Conservation (phyloP, 176 grass and related monocot genomes). For the Coix lacrymajobi region DNA sequence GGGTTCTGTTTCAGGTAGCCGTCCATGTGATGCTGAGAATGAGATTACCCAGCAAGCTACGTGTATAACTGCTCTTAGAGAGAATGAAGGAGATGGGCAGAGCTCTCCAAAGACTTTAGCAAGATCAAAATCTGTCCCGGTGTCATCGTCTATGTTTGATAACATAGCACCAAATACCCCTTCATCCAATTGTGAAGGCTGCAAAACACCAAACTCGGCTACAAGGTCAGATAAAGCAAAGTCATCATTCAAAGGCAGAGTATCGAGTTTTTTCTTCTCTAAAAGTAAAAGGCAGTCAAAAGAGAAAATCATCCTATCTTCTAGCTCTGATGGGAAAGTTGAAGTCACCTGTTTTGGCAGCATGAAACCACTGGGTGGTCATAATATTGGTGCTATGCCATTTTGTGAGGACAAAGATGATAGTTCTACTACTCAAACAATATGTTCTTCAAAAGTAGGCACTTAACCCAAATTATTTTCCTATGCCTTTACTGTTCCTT, state of each 20-base stretch:
- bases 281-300: slow-evolving; percentile 54
- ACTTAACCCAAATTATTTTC: slow-evolving; percentile 3
- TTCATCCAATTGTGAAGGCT: slow-evolving; percentile 41
- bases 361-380: slow-evolving; percentile 3
- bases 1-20: slow-evolving; percentile 14
- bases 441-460: slow-evolving; percentile 32
- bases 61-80: slow-evolving; percentile 30
- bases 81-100: slow-evolving; percentile 28
- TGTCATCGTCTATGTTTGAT: slow-evolving; percentile 59
- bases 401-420: slow-evolving; percentile 35
- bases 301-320: slow-evolving; percentile 43
- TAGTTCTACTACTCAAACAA: slow-evolving; percentile 18
- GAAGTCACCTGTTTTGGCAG: slow-evolving; percentile 18
- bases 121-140: slow-evolving; percentile 79
- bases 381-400: slow-evolving; percentile 1
- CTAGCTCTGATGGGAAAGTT: slow-evolving; percentile 15
- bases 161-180: slow-evolving; percentile 26
- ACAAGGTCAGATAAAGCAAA: slow-evolving; percentile 51
- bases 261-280: slow-evolving; percentile 86
- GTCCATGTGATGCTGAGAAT: slow-evolving; percentile 3
- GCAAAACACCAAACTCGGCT: slow-evolving; percentile 26
- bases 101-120: slow-evolving; percentile 43
- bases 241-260: slow-evolving; percentile 69
- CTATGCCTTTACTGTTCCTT: background rate
- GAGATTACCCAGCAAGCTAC: slow-evolving; percentile 33